Evolutionary conservation across 257 asterid species (phyloP), one percentile per base, ranked within the genome.

Genomic region (Ehretia macrophylla): DNA sequence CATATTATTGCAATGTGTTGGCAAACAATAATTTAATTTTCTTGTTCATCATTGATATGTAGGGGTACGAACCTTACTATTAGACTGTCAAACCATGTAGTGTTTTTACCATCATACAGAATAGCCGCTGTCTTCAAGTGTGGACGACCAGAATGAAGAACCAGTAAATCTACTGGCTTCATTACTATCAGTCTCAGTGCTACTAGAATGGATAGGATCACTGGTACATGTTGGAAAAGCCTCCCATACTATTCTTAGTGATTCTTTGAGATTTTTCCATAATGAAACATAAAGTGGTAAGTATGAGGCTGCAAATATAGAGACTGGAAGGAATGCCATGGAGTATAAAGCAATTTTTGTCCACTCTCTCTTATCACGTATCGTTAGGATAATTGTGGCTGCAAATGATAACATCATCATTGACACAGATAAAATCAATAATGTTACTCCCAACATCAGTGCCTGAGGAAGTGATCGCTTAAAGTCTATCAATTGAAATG

Each of bases 321-420:
- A 27, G 4, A 66, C 71, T 3, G 47, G 65, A 18, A 58, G 44
- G 47, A 58, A 40, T n/a, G 71, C 45, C 65, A 50, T 51, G 46
- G 46, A 37, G 57, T 44, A 66, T 18, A 66, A 58, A 5, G 48
- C 38, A 9, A 66, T 39, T 27, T 39, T 66, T 32, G 60, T 58
- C 71, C 71, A 66, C 5, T 44, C 12, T 53, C 59, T 44, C 4
- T 58, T 58, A 0, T 66, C 49, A 18, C 23, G 27, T 21, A 66
- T 66, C 53, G 59, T 66, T 20, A 66, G 40, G 54, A 58, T 58
- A 13, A 66, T 40, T 37, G 71, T 66, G 6, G 55, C 63, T 12
- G 53, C 58, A 22, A 66, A 66, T 22, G 60, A 59, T 35, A 66
- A 11, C 71, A 66, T 66, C 71, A 66, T n/a, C n/a, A n/a, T n/a